A percentile compares a stretch with the other conserved stretches of the same genome.
phyloP scores from a whole-genome alignment of 768 basidiomycete species.

The Agaricus sinodeliciosus region DNA sequence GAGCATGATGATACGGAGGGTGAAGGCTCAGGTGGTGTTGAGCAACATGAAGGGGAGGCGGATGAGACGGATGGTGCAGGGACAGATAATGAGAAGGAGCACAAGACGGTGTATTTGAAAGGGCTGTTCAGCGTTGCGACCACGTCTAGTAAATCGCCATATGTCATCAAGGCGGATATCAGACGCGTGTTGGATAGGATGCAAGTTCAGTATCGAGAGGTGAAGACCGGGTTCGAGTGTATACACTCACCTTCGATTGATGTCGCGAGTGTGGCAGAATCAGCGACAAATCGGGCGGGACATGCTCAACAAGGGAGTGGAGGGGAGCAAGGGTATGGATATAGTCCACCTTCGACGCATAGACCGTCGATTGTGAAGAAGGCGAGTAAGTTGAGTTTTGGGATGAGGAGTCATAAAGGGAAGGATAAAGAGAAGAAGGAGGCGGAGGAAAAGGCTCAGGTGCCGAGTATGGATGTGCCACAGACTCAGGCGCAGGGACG shows the following conservation, averaged over 20 bases:
- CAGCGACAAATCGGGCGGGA: slow-evolving; percentile 18
- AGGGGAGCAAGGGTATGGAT: slow-evolving; percentile 21
- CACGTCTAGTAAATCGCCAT: slow-evolving; percentile 84
- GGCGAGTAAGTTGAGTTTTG: slow-evolving; percentile 74
- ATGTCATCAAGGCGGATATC: slow-evolving; percentile 79
- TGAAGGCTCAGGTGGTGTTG: slow-evolving; percentile 37
- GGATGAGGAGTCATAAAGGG: slow-evolving; percentile 48
- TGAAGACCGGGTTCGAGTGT: slow-evolving; percentile 90
- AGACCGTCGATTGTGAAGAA: slow-evolving; percentile 62
- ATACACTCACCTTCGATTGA: slow-evolving; percentile 94
- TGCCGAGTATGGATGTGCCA: slow-evolving; percentile 15
- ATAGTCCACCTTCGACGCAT: slow-evolving; percentile 24
- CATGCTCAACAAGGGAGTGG: slow-evolving; percentile 39
- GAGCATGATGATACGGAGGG: slow-evolving; percentile 24
- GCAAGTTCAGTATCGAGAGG: slow-evolving; percentile 92
- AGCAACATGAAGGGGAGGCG: slow-evolving; percentile 38
- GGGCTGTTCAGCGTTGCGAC: slow-evolving; percentile 96
- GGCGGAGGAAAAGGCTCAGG: slow-evolving; percentile 30
- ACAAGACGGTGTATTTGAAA: slow-evolving; percentile 94
- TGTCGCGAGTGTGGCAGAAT: slow-evolving; percentile 58
- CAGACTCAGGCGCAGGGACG: slow-evolving; percentile 18
- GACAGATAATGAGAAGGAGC: slow-evolving; percentile 49
- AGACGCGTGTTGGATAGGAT: slow-evolving; percentile 84
- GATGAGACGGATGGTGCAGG: slow-evolving; percentile 30
- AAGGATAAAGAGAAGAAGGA: slow-evolving; percentile 41